Conservation (phyloP, 176 grass and related monocot species). For the Aegilops umbellulata region DNA sequence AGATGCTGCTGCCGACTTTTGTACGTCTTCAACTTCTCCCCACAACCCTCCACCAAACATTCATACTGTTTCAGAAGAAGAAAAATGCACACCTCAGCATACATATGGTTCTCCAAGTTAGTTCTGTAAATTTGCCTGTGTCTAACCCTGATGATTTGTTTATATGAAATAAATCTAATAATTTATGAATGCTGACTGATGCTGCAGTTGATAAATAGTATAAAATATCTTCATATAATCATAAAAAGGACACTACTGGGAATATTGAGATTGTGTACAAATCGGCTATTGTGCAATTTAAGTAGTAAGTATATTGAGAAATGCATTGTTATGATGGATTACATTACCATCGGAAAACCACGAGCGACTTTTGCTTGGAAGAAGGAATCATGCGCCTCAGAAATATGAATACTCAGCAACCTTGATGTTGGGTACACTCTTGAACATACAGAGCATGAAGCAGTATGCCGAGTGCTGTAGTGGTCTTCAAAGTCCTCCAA, state of each 20-base stretch:
- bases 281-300: neutral
- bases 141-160: neutral
- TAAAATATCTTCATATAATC: neutral
- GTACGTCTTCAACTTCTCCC: constrained; percentile 76
- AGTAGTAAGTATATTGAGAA: neutral
- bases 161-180: neutral
- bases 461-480: constrained; percentile 76
- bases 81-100: neutral
- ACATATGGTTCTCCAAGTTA: neutral
- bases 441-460: constrained; percentile 83
- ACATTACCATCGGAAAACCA: constrained; percentile 89
- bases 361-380: constrained; percentile 89
- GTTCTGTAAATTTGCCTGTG: neutral
- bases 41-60: constrained; percentile 93
- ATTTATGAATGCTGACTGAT: neutral
- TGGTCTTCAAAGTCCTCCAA: constrained; percentile 90
- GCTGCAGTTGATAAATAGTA: neutral
- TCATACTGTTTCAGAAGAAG: constrained; percentile 57
- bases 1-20: constrained; percentile 80
- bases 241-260: neutral
- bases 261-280: neutral
- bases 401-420: constrained; percentile 84
- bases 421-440: constrained; percentile 86
- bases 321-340: neutral
- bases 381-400: constrained; percentile 93